Evolutionary conservation across 805 yeast genomes (phyloP).

Genomic region (Pichia heedii): DNA sequence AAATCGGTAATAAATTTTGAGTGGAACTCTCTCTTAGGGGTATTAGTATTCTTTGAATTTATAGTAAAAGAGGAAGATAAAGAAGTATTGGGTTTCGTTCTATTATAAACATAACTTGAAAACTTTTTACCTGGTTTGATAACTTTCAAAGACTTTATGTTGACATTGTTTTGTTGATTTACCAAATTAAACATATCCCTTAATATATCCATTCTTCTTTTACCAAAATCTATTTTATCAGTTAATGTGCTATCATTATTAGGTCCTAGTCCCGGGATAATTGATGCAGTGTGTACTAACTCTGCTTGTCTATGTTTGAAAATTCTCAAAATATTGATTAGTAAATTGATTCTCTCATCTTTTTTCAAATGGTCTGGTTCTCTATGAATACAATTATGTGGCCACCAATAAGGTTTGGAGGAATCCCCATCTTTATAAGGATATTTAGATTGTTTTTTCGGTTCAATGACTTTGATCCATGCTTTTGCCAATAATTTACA

Average conservation of each 20-base stretch:
- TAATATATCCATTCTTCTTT: slow-evolving; percentile 17
- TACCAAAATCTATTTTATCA: slow-evolving; percentile 14
- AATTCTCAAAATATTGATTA: slow-evolving; percentile 32
- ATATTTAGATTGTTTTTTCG: slow-evolving; percentile 50
- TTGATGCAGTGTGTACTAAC: slow-evolving; percentile 16
- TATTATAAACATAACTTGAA: slow-evolving; percentile 18
- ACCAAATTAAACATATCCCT: slow-evolving; percentile 20
- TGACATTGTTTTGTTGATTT: slow-evolving; percentile 6
- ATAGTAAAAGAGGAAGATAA: background rate
- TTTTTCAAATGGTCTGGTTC: slow-evolving; percentile 71
- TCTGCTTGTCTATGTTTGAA: slow-evolving; percentile 18
- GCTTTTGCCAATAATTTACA: slow-evolving; percentile 58
- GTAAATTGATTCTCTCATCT: slow-evolving; percentile 42
- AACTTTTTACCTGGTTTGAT: slow-evolving; percentile 26
- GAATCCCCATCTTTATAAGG: slow-evolving; percentile 51
- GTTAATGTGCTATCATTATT: slow-evolving; percentile 7
- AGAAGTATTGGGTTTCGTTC: background rate
- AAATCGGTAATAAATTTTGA: background rate
- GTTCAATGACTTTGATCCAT: slow-evolving; percentile 61
- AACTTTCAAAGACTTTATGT: slow-evolving; percentile 11
- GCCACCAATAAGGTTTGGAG: slow-evolving; percentile 68
- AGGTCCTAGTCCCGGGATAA: slow-evolving; percentile 17
- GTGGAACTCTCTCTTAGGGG: background rate
- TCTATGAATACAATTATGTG: slow-evolving; percentile 42
- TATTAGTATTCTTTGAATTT: background rate